Percentiles rank a stretch among this genome's conserved stretches.
phyloP scores from a whole-genome alignment of 768 basidiomycete genomes.

The Amanita molliuscula region DNA sequence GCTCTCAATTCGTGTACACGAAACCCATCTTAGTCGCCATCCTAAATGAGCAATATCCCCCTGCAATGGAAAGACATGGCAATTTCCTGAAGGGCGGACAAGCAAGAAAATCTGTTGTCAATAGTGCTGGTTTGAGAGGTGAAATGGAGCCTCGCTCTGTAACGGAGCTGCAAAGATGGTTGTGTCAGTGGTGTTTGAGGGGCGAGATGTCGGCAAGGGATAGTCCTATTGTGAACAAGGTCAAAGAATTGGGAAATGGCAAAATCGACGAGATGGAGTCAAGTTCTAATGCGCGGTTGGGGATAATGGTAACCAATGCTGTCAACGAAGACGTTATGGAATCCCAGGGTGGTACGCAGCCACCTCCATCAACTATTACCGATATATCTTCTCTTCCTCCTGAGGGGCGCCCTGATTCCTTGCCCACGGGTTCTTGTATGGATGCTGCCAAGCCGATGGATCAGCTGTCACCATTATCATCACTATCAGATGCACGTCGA shows the following conservation, averaged over 20 bases:
- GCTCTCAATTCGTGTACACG: conserved; percentile 53
- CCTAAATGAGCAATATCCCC: conserved; percentile 43
- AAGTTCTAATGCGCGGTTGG: neutral
- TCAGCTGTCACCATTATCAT: neutral
- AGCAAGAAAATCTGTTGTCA: conserved; percentile 28
- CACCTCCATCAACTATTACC: neutral
- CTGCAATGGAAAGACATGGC: conserved; percentile 37
- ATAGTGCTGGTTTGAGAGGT: conserved; percentile 26
- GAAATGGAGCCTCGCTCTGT: conserved; percentile 32
- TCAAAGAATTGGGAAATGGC: neutral
- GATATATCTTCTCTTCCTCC: neutral
- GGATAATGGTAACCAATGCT: neutral
- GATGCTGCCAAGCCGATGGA: neutral
- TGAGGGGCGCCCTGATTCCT: neutral
- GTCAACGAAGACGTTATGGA: neutral
- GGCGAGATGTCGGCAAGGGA: conserved; percentile 10
- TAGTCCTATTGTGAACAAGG: neutral
- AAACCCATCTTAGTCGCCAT: conserved; percentile 56
- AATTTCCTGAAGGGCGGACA: conserved; percentile 51
- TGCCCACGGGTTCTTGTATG: neutral
- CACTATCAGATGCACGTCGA: neutral
- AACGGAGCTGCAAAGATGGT: conserved; percentile 19
- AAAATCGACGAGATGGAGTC: neutral
- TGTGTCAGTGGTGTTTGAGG: conserved; percentile 36
- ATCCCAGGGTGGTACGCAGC: neutral